Evolutionary conservation across 371 early-diverging fungal genomes (phyloP), one percentile per base, ranked within the genome.

Genomic region (Neoconidiobolus thromboides): DNA sequence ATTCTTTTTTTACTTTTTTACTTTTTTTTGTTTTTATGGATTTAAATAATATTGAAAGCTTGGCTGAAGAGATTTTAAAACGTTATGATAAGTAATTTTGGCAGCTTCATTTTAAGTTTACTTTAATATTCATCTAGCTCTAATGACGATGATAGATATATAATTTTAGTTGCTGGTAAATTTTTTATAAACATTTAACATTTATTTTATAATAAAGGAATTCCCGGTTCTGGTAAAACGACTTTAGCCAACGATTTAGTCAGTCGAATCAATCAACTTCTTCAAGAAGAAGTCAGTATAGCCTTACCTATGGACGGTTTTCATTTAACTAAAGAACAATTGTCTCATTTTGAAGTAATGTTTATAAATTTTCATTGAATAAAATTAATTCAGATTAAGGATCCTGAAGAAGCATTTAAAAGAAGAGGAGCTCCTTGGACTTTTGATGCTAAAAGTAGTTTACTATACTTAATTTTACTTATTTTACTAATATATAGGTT

Each of bases 351-450:
- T 61, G 63, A 65, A 57, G 68, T 68, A 43, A 53, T 53, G 14
- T 10, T 58, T 51, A 48, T 42, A 2, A n/a, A 47, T 6, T 9
- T 2, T 6, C 38, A 4, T 7, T 14, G 46, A 36, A 15, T 3
- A 14, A 3, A 10, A 36, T 37, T 2, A 6, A 55, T 39, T 12
- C 46, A 46, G 50, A 38, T 52, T 9, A 43, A 67, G 70, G 60
- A 73, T 62, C 68, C 68, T 9, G 64, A 62, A 39, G 67, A 68
- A 57, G 71, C 69, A 1, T 71, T 70, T 61, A 60, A 64, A 2
- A 55, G 71, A 10, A 64, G 77, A n/a, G 77, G 77, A n/a, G 72
- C 75, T n/a, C 71, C 70, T 40, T 73, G 65, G 62, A 77, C 77
- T 1, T 77, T 75, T 62, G 67, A 73, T 60, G 62, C 69, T 10